phyloP scores from a whole-genome alignment of 352 stramenopile species.

The Blastocystis sp. region DNA sequence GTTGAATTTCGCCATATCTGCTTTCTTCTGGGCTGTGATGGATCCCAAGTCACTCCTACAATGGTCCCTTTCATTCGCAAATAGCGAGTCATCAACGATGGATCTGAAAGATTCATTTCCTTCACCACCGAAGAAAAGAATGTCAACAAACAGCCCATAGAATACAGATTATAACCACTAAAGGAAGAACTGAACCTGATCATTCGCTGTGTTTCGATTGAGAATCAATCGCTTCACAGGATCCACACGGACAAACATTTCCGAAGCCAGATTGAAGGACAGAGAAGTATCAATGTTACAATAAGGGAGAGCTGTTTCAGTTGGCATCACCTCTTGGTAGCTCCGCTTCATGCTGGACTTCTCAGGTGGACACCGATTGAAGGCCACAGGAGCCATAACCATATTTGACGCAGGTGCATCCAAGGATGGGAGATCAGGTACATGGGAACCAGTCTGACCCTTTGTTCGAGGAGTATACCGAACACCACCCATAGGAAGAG shows the following conservation, averaged over 20 bases:
- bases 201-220: neutral
- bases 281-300: neutral
- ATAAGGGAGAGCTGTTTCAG: neutral
- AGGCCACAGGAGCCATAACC: neutral
- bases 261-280: conserved; percentile 18
- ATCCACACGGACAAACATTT: conserved; percentile 20
- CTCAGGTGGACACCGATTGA: neutral
- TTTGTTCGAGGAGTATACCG: neutral
- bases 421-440: neutral
- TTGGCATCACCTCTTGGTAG: conserved; percentile 14
- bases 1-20: neutral
- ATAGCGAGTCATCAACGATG: neutral
- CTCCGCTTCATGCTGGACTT: neutral
- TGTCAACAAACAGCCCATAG: neutral
- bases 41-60: neutral
- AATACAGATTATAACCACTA: conserved; percentile 3
- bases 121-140: neutral
- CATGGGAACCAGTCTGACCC: neutral
- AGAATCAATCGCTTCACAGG: conserved; percentile 27
- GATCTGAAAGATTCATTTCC: neutral
- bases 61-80: conserved; percentile 16
- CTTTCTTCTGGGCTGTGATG: neutral
- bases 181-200: conserved; percentile 33
- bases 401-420: neutral
- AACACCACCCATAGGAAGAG: neutral